These are phyloP conservation scores for Alternaria rosae DNA, from an alignment of 2,329 filamentous ascomycete species.

Conservation along the genomic window DNA sequence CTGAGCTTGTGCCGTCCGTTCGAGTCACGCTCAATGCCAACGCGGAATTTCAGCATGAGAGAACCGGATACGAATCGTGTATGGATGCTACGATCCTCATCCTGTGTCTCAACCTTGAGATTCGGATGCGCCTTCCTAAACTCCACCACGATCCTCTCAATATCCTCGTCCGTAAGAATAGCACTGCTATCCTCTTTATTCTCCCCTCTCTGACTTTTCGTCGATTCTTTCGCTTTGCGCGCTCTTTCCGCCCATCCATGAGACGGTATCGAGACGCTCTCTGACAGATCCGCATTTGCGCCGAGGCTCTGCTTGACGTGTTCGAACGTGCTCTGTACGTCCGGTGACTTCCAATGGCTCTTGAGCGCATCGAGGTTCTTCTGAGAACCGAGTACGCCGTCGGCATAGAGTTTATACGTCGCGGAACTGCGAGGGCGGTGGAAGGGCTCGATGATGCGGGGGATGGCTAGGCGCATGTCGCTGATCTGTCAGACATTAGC, in stretches of 20 bases:
- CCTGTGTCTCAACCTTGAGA: slow-evolving; percentile 37
- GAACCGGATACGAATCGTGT: slow-evolving; percentile 36
- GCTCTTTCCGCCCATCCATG: slow-evolving; percentile 51
- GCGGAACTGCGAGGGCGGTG: slow-evolving; percentile 35
- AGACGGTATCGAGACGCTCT: slow-evolving; percentile 41
- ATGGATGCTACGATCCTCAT: slow-evolving; percentile 39
- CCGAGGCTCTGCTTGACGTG: slow-evolving; percentile 47
- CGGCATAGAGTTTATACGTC: slow-evolving; percentile 50
- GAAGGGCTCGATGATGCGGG: slow-evolving; percentile 53
- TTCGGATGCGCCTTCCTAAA: slow-evolving; percentile 34
- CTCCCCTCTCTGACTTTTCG: slow-evolving; percentile 14
- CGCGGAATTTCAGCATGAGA: slow-evolving; percentile 34
- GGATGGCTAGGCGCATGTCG: slow-evolving; percentile 53
- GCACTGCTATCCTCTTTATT: slow-evolving; percentile 15
- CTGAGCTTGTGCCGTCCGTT: slow-evolving; percentile 36
- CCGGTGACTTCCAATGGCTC: slow-evolving; percentile 47
- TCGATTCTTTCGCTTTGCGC: slow-evolving; percentile 25
- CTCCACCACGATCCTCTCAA: slow-evolving; percentile 32
- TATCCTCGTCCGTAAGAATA: slow-evolving; percentile 29
- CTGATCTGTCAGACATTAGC: slow-evolving; percentile 48
- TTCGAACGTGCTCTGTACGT: slow-evolving; percentile 46
- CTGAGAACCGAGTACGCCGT: slow-evolving; percentile 46
- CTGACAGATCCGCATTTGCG: slow-evolving; percentile 48
- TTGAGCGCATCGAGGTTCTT: slow-evolving; percentile 49
- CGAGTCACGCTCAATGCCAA: slow-evolving; percentile 37